These are phyloP conservation scores for Rhynchosporium graminicola DNA, from an alignment of 2,329 filamentous ascomycete species.

Conservation along the genomic window DNA sequence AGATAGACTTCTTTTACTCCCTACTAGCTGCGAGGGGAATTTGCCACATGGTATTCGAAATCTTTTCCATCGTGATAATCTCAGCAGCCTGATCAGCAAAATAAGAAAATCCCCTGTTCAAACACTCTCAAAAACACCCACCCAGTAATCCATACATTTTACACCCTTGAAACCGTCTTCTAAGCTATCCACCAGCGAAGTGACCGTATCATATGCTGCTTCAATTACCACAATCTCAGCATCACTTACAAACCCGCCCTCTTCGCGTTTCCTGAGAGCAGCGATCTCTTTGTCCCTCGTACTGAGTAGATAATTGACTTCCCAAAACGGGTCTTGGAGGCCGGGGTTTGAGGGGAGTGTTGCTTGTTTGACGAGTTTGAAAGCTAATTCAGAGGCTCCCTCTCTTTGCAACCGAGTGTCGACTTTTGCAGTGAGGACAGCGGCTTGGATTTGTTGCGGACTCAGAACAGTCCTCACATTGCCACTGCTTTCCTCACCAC, in stretches of 20 bases:
- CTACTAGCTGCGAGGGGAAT: too few species aligned
- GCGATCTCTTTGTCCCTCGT: conserved; percentile 39
- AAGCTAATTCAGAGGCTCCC: not conserved
- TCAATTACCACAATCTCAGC: conserved; percentile 39
- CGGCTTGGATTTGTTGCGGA: conserved; percentile 44
- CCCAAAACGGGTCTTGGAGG: conserved; percentile 51
- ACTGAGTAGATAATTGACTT: conserved; percentile 42
- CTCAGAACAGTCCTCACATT: conserved; percentile 52
- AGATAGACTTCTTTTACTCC: too few species aligned
- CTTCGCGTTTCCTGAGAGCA: conserved; percentile 36
- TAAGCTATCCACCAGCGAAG: conserved; percentile 20
- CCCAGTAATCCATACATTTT: conserved; percentile 49
- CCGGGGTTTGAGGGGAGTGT: conserved; percentile 42
- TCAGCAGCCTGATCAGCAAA: not conserved
- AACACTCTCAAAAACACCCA: conserved; percentile 23
- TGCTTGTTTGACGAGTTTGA: conserved; percentile 42
- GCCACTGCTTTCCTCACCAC: conserved; percentile 39
- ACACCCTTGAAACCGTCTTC: conserved; percentile 38
- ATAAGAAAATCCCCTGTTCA: not conserved
- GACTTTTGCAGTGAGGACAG: conserved; percentile 20
- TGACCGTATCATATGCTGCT: conserved; percentile 32
- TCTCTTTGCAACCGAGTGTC: not conserved
- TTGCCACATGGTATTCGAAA: too few species aligned
- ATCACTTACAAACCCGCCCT: conserved; percentile 22
- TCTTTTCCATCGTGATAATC: too few species aligned